Conservation (phyloP, 2,329 filamentous ascomycete genomes). For the Aspergillaceae sp. region DNA sequence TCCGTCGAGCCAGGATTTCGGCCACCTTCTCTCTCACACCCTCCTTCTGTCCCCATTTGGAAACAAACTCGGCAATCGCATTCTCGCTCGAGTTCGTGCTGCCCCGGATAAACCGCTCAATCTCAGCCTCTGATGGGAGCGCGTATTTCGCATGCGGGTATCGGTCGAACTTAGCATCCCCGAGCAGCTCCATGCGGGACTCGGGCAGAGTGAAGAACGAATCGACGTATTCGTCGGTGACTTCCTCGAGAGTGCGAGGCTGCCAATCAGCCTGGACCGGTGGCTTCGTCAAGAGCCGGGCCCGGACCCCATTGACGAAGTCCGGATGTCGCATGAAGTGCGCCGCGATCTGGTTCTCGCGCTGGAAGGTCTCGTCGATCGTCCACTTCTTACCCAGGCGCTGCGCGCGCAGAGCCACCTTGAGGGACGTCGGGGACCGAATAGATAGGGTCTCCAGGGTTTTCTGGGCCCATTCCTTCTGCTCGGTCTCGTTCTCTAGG, state of each 20-base stretch:
- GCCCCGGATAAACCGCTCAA: slow-evolving; percentile 37
- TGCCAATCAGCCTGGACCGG: slow-evolving; percentile 63
- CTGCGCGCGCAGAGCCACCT: slow-evolving; percentile 79
- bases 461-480: slow-evolving; percentile 66
- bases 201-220: slow-evolving; percentile 58
- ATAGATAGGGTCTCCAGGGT: slow-evolving; percentile 66
- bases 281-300: slow-evolving; percentile 65
- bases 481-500: slow-evolving; percentile 48
- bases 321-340: slow-evolving; percentile 88
- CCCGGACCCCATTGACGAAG: slow-evolving; percentile 84
- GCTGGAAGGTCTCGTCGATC: slow-evolving; percentile 75
- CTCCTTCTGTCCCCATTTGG: slow-evolving; percentile 54
- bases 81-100: slow-evolving; percentile 45
- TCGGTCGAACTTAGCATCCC: slow-evolving; percentile 51
- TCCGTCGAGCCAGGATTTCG: slow-evolving; percentile 61
- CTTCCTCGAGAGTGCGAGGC: slow-evolving; percentile 62
- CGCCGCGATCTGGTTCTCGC: slow-evolving; percentile 74
- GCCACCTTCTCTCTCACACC: slow-evolving; percentile 60
- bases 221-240: slow-evolving; percentile 51
- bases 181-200: slow-evolving; percentile 53
- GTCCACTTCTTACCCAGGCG: slow-evolving; percentile 65
- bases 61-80: slow-evolving; percentile 56
- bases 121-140: slow-evolving; percentile 59
- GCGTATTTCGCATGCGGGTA: slow-evolving; percentile 66
- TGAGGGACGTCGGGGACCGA: slow-evolving; percentile 77